Percentiles rank a stretch among this genome's conserved stretches.
These are phyloP conservation scores for Begonia masoniana DNA, from an alignment of 306 rosid species.

Conservation along the genomic window DNA sequence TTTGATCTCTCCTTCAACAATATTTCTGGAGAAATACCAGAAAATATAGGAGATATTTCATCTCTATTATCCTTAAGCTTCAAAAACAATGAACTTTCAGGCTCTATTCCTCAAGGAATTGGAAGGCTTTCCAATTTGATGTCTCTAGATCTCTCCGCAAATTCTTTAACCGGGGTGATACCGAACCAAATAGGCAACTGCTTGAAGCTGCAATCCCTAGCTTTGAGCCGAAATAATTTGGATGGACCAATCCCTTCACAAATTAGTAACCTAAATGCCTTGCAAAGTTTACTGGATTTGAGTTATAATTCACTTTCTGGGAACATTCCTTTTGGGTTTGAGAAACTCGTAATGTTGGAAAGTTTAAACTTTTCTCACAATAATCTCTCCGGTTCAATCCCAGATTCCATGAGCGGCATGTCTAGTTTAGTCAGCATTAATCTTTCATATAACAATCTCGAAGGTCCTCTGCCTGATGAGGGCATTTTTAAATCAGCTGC, in stretches of 20 bases:
- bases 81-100: conserved; percentile 26
- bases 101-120: conserved; percentile 22
- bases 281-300: conserved; percentile 31
- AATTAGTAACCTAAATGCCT: conserved; percentile 26
- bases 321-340: conserved; percentile 21
- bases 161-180: conserved; percentile 28
- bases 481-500: conserved; percentile 23
- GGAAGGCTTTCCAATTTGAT: conserved; percentile 24
- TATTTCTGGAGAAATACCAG: conserved; percentile 34
- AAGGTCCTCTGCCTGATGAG: conserved; percentile 25
- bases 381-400: conserved; percentile 31
- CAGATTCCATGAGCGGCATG: conserved; percentile 19
- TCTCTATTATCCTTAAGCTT: conserved; percentile 13
- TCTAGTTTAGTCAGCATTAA: conserved; percentile 26
- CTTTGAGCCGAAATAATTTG: conserved; percentile 28
- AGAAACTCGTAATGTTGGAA: conserved; percentile 25
- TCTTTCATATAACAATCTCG: conserved; percentile 37
- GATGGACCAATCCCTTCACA: conserved; percentile 35
- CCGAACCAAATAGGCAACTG: conserved; percentile 27
- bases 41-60: conserved; percentile 20
- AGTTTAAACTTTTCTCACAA: conserved; percentile 42
- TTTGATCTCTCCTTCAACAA: conserved; percentile 35
- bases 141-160: conserved; percentile 32
- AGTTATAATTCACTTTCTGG: conserved; percentile 43
- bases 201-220: conserved; percentile 17